phyloP scores from a whole-genome alignment of 2,329 filamentous ascomycete species.

The Phaeosphaeriaceae sp. region DNA sequence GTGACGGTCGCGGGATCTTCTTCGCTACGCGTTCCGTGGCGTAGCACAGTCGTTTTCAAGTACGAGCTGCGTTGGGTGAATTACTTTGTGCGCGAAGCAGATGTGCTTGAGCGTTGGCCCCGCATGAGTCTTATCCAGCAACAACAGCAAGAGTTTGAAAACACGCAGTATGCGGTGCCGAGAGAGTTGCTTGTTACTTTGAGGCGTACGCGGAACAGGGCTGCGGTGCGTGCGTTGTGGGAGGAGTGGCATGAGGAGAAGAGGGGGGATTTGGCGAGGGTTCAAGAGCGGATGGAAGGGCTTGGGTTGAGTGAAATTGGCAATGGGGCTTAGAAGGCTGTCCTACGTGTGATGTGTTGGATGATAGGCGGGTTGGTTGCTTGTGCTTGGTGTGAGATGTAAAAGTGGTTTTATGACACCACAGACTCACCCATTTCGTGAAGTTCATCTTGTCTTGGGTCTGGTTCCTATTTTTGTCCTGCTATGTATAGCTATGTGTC shows the following conservation, averaged over 20 bases:
- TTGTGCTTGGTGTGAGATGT: no score
- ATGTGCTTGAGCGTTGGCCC: conserved; percentile 1
- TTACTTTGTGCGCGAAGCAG: conserved; percentile 34
- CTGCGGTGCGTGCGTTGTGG: conserved; percentile 21
- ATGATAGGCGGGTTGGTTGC: no score
- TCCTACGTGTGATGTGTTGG: no score
- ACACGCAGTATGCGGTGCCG: conserved; percentile 17
- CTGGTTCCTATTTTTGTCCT: no score
- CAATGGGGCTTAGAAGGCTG: no score
- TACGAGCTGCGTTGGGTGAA: conserved; percentile 31
- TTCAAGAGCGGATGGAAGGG: no score
- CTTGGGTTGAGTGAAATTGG: no score
- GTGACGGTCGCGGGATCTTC: neutral
- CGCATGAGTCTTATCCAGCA: conserved; percentile 21
- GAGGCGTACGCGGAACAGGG: neutral
- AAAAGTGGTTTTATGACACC: no score
- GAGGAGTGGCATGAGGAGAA: conserved; percentile 28
- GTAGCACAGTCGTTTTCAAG: conserved; percentile 25
- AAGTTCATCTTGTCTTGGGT: no score
- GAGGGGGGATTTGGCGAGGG: conserved; percentile 7
- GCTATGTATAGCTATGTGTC: no score
- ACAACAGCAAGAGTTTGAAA: conserved; percentile 9
- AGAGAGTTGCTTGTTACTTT: conserved; percentile 13
- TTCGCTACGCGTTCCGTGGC: conserved; percentile 27
- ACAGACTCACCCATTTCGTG: no score